Base-by-base conservation (phyloP, 805 yeast species). In the Starmerella stigmatis region DNA sequence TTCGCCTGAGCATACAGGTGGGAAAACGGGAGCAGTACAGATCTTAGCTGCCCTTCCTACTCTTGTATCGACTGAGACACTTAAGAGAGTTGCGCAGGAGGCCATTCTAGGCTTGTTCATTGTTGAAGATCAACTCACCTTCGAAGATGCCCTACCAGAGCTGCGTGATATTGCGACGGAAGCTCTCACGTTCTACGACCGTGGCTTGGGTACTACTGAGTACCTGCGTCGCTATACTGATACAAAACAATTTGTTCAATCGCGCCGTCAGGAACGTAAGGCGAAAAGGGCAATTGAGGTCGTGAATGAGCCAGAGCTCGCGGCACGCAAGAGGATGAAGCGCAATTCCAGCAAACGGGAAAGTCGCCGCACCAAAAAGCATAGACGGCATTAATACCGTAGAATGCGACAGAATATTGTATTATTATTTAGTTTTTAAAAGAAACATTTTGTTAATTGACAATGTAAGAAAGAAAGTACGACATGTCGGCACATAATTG, bases 311-410 rank as follows among this genome's bases (percentile, higher is more conserved):
- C 97, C 97, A 0, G 94, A 81, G 13, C 64, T 74, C 33, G 79
- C 85, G n/a, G 92, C 95, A 2, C 74, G 72, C 53, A 75, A 83
- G 62, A 84, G 81, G 65, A 58, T 84, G 57, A 79, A 71, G 64
- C 84, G 82, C 61, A 94, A 88, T 65, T 76, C 71, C 30, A 74
- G 79, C 55, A 72, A 75, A 23, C 76, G 88, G 60, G 92, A 82
- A 51, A 83, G 80, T 69, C 74, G 95, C 62, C 43, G 45, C 15
- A 31, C 20, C 11, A 44, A 42, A 32, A 30, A 39, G 25, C 34
- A 30, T 10, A 17, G 10, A 19, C 30, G n/a, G 2, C 39, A 23
- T 5, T 12, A 40, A 7, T 12, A n/a, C n/a, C n/a, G n/a, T n/a
- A n/a, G n/a, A n/a, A n/a, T n/a, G n/a, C n/a, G n/a, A n/a, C n/a